Evolutionary conservation across 148 eudicot genomes (phyloP), one percentile per base, ranked within the genome.

Genomic region (Salicornia ramosissima): DNA sequence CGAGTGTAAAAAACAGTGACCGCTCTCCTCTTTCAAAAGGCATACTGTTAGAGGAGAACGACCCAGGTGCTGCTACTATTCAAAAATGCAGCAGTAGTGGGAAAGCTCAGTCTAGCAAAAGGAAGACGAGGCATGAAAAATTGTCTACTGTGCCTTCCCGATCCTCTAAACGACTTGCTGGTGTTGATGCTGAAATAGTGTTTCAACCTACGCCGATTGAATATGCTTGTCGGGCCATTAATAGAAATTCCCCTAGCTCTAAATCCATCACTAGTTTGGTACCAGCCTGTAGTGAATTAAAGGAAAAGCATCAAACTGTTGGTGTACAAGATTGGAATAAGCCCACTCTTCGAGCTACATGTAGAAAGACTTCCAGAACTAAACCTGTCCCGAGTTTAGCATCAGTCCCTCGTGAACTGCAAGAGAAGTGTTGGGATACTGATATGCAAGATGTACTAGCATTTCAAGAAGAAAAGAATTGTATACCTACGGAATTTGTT

Each of bases 101-200:
- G 30, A 72, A 74, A 71, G 16, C 74, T 63, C 69, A 72, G 72
- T 50, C 64, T 47, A 56, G 64, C 76, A 75, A 73, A 69, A 84
- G 74, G 66, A 84, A 80, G 68, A 39, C 78, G 55, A 81, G 71
- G 78, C 83, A 81, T 16, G 69, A 69, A 59, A 73, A 70, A 12
- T 40, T 10, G 31, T 36, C 30, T 40, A 67, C 15, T 50, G 42
- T 56, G 34, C 84, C 90, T 61, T 53, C 67, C 51, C 84, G 89
- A 61, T 72, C 86, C 67, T 87, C 96, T 25, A 85, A 83, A 45
- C 83, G 89, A 75, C 81, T 85, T 71, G 83, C 84, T 26, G 86
- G 84, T 54, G 33, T 71, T 49, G 74, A 68, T 28, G 83, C 76
- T 39, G 75, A 78, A 54, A 65, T 65, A 15, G 64, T 40, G 29